A percentile compares a stretch with the other conserved stretches of the same genome.
Conservation (phyloP, 116 monocot species). For the Thalassia testudinum region DNA sequence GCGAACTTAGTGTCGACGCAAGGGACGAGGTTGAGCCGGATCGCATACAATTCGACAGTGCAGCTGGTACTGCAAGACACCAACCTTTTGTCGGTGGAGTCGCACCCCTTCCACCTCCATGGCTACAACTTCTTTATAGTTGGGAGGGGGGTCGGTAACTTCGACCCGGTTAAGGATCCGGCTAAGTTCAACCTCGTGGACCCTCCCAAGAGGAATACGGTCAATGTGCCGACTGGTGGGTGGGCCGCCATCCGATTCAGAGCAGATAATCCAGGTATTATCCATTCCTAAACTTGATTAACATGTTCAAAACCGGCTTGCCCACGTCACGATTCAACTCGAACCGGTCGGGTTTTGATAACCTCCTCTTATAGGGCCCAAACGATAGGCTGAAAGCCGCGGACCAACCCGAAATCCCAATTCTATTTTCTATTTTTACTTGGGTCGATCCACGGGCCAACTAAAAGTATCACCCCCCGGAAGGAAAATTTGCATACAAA, state of each 20-base stretch:
- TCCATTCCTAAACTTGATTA: no score
- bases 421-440: no score
- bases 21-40: conserved; percentile 2
- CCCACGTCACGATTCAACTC: no score
- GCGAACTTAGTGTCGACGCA: background rate
- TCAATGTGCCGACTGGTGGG: conserved; percentile 43
- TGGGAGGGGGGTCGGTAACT: conserved; percentile 39
- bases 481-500: no score
- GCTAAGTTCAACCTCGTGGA: conserved; percentile 38
- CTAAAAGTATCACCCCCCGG: no score
- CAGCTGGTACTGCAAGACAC: conserved; percentile 48
- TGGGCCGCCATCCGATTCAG: conserved; percentile 50
- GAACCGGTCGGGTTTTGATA: no score
- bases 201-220: conserved; percentile 37
- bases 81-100: conserved; percentile 29
- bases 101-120: conserved; percentile 50
- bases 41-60: conserved; percentile 35
- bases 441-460: no score
- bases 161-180: conserved; percentile 5
- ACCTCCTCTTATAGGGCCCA: no score
- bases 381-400: no score
- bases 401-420: no score
- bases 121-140: conserved; percentile 56
- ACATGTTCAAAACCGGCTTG: no score
- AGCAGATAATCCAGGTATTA: conserved; percentile 40